Evolutionary conservation across 768 basidiomycete species (phyloP).

Genomic region (Lanmaoa pseudosensibilis): DNA sequence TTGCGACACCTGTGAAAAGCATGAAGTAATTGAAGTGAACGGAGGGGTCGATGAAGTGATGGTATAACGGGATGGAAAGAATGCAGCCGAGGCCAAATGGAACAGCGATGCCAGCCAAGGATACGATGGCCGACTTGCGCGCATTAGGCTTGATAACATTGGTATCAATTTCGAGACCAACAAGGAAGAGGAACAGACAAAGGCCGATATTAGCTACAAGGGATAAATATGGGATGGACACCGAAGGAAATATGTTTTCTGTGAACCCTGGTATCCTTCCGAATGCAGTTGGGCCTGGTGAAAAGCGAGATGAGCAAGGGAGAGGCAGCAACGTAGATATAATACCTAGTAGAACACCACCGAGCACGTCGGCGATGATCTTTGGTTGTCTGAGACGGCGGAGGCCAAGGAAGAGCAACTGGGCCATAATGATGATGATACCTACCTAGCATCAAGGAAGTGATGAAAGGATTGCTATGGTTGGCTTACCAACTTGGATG

Average conservation of each 20-base stretch:
- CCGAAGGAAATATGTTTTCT: slow-evolving; percentile 73
- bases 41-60: slow-evolving; percentile 53
- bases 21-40: slow-evolving; percentile 87
- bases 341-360: slow-evolving; percentile 80
- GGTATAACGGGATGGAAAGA: slow-evolving; percentile 54
- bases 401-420: slow-evolving; percentile 69
- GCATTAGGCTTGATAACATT: slow-evolving; percentile 77
- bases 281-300: slow-evolving; percentile 49
- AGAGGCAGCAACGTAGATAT: slow-evolving; percentile 36
- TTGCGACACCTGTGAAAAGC: slow-evolving; percentile 92
- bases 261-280: slow-evolving; percentile 91
- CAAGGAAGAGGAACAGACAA: slow-evolving; percentile 86
- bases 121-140: slow-evolving; percentile 63
- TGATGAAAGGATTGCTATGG: slow-evolving; percentile 28
- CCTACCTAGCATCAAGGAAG: slow-evolving; percentile 40
- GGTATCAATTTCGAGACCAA: slow-evolving; percentile 89
- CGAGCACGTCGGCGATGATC: slow-evolving; percentile 82
- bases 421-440: slow-evolving; percentile 80
- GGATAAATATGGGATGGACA: slow-evolving; percentile 73
- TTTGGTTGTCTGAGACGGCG: slow-evolving; percentile 81
- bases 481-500: slow-evolving; percentile 66
- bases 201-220: slow-evolving; percentile 89
- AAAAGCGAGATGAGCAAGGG: not conserved
- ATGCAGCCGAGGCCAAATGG: slow-evolving; percentile 87
- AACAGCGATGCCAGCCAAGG: slow-evolving; percentile 79